A percentile compares a stretch with the other conserved stretches of the same genome.
Evolutionary conservation across 495 filamentous ascomycete genomes (phyloP).

Genomic region (Podospora anserina): DNA sequence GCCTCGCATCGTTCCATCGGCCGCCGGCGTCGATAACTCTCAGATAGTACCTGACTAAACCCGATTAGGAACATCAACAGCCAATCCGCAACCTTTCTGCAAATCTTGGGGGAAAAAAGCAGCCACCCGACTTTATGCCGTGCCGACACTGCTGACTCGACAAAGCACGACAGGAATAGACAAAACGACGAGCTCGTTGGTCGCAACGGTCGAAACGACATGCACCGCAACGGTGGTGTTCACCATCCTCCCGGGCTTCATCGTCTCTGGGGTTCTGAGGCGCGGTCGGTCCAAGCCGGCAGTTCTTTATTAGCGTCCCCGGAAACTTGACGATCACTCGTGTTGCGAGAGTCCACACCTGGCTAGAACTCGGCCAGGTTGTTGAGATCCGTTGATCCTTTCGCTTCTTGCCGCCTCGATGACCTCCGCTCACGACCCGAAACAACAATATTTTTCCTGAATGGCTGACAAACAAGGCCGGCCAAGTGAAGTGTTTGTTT

Average conservation of each 20-base stretch:
- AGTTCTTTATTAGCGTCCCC: neutral
- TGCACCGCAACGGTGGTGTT: neutral
- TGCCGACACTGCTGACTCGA: neutral
- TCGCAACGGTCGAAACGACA: neutral
- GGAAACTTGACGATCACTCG: neutral
- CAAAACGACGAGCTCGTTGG: neutral
- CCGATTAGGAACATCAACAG: neutral
- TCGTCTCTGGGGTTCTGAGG: too few relatives aligned
- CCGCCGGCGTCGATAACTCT: neutral
- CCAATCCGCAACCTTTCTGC: neutral
- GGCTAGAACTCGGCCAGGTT: neutral
- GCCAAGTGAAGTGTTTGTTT: neutral
- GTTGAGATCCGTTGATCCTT: neutral
- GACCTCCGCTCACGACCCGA: neutral
- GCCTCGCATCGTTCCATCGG: constrained; percentile 12
- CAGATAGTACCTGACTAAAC: constrained; percentile 13
- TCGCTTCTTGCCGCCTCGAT: neutral
- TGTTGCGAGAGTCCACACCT: neutral
- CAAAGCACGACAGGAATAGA: neutral
- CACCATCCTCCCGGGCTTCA: neutral
- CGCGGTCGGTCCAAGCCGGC: too few relatives aligned
- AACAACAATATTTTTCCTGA: neutral
- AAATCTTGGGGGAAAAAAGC: neutral
- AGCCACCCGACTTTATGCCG: neutral
- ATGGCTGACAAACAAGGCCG: neutral